Conservation (phyloP, 2,329 filamentous ascomycete species). For the Colletotrichum graminicola region DNA sequence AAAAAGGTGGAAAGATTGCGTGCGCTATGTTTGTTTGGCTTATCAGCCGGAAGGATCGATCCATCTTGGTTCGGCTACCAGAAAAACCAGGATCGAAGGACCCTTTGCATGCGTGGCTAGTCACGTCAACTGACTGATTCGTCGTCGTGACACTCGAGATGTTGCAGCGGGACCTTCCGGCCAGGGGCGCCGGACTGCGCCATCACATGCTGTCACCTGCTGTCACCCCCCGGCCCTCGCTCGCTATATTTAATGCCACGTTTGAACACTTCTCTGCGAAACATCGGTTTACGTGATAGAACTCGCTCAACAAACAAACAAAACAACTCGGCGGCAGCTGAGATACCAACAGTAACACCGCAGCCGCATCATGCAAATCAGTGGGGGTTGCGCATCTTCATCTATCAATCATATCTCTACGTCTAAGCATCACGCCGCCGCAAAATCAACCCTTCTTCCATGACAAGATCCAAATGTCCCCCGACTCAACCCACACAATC, state of each 20-base stretch:
- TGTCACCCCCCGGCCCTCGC: not conserved
- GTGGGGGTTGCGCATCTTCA: not conserved
- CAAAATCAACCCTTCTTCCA: conserved; percentile 2
- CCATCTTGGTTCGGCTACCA: not conserved
- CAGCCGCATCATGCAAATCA: not conserved
- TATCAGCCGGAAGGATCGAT: conserved; percentile 22
- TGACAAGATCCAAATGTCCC: not conserved
- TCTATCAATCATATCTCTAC: conserved; percentile 6
- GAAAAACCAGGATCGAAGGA: not conserved
- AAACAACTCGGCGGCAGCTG: not conserved
- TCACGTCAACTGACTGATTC: conserved; percentile 29
- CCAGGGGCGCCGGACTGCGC: conserved; percentile 6
- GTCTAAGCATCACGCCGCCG: not conserved
- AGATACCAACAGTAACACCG: not conserved
- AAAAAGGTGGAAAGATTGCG: not conserved
- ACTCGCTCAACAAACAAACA: not conserved
- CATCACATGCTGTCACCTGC: conserved; percentile 4
- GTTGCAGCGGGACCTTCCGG: conserved; percentile 27
- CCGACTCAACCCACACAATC: not conserved
- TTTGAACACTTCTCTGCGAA: not conserved
- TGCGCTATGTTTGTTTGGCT: not conserved
- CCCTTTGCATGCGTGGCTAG: conserved; percentile 20
- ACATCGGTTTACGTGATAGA: not conserved
- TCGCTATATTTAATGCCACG: not conserved
- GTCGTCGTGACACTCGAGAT: conserved; percentile 34